phyloP scores from a whole-genome alignment of 495 filamentous ascomycete species.

The Rostrohypoxylon terebratum region DNA sequence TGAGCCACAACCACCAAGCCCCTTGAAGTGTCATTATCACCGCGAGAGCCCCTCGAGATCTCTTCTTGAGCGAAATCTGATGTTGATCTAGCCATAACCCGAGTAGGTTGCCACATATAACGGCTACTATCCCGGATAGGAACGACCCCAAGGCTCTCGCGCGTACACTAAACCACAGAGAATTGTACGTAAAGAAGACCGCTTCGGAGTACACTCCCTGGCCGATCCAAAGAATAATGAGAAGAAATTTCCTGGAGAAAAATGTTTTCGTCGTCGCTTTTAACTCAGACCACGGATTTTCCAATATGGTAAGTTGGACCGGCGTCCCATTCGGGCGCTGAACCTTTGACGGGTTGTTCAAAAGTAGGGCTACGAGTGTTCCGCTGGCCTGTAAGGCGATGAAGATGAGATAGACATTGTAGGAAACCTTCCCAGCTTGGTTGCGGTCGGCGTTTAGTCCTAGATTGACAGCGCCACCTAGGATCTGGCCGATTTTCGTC shows the following conservation, averaged over 20 bases:
- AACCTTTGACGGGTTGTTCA: constrained; percentile 65
- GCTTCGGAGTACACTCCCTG: constrained; percentile 72
- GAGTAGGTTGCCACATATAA: constrained; percentile 67
- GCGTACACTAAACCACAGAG: constrained; percentile 71
- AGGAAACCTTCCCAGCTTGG: constrained; percentile 69
- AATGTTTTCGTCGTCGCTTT: constrained; percentile 64
- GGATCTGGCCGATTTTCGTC: constrained; percentile 69
- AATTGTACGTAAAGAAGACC: constrained; percentile 70
- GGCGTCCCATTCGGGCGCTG: constrained; percentile 67
- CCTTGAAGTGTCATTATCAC: constrained; percentile 66
- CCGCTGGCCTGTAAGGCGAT: constrained; percentile 70
- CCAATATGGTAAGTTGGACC: constrained; percentile 63
- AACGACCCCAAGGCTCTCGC: constrained; percentile 72
- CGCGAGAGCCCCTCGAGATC: constrained; percentile 55
- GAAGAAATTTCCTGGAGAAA: constrained; percentile 63
- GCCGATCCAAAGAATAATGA: constrained; percentile 70
- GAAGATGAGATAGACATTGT: constrained; percentile 69
- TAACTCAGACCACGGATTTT: constrained; percentile 63
- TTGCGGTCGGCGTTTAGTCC: constrained; percentile 67
- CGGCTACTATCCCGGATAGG: constrained; percentile 68
- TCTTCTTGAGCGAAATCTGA: constrained; percentile 60
- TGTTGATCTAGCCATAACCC: constrained; percentile 67
- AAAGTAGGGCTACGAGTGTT: constrained; percentile 65
- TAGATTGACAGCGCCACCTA: constrained; percentile 73
- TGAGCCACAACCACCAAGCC: constrained; percentile 72